These are phyloP conservation scores for Annulohypoxylon nitens DNA, from an alignment of 495 filamentous ascomycete species.

Conservation along the genomic window DNA sequence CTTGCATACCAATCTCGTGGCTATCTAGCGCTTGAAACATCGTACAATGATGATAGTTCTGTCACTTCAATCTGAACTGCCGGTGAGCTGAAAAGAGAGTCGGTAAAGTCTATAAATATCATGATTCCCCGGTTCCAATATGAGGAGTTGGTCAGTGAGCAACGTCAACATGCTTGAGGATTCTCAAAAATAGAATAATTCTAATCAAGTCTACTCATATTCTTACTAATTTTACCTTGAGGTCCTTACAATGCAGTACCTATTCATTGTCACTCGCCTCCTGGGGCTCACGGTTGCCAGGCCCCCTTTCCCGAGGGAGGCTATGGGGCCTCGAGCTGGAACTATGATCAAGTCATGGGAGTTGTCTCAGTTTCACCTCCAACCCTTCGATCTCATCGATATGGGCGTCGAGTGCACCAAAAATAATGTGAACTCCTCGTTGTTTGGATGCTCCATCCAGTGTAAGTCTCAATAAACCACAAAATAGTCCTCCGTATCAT, in stretches of 20 bases:
- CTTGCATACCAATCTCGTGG: constrained; percentile 24
- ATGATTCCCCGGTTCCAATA: neutral
- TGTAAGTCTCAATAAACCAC: constrained; percentile 33
- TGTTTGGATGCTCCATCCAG: constrained; percentile 42
- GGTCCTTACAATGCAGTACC: constrained; percentile 4
- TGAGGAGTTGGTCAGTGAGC: neutral
- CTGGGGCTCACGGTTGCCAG: constrained; percentile 8
- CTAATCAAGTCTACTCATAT: neutral
- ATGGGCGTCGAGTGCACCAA: constrained; percentile 46
- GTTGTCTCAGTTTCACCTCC: constrained; percentile 46
- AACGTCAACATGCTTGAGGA: neutral
- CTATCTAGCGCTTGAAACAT: neutral
- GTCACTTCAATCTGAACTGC: neutral
- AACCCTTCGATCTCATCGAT: constrained; percentile 43
- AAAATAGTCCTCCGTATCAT: neutral
- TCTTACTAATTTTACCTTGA: neutral
- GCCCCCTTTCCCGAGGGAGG: neutral
- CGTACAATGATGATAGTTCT: constrained; percentile 1
- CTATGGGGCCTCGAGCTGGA: neutral
- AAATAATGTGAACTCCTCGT: neutral
- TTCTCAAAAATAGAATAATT: too few relatives aligned
- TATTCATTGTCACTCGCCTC: constrained; percentile 5
- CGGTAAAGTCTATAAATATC: neutral
- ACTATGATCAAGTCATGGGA: neutral
- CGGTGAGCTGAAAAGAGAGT: neutral